These are phyloP conservation scores for Solanum rostratum DNA, from an alignment of 257 asterid species.

Conservation along the genomic window DNA sequence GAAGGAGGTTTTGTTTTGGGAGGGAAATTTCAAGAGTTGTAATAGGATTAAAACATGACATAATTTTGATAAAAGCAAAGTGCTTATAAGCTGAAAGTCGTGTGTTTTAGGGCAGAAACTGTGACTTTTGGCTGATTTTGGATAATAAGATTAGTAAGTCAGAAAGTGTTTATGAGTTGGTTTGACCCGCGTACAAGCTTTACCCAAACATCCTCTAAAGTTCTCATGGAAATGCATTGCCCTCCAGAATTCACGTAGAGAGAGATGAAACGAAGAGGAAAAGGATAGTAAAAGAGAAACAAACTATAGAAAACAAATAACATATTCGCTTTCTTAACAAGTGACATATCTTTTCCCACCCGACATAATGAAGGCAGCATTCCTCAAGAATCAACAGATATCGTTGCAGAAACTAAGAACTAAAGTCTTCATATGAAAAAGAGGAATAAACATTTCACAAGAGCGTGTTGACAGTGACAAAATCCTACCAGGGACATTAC, in stretches of 20 bases:
- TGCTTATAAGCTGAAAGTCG: neutral
- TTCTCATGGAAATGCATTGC: neutral
- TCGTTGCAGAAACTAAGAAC: neutral
- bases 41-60: neutral
- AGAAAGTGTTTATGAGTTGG: neutral
- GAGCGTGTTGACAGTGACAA: neutral
- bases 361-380: neutral
- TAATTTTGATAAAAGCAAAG: neutral
- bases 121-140: neutral
- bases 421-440: neutral
- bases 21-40: neutral
- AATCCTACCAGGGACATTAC: conserved; percentile 68
- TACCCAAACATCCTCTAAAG: neutral
- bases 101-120: neutral
- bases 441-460: neutral
- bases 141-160: neutral
- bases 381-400: neutral
- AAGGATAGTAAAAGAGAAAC: neutral
- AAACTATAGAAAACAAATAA: neutral
- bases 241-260: neutral
- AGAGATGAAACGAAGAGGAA: neutral
- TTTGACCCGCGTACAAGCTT: neutral
- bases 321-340: neutral
- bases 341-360: neutral
- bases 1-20: neutral